Conservation (phyloP, 2,329 filamentous ascomycete genomes). For the Drechslera avenae region DNA sequence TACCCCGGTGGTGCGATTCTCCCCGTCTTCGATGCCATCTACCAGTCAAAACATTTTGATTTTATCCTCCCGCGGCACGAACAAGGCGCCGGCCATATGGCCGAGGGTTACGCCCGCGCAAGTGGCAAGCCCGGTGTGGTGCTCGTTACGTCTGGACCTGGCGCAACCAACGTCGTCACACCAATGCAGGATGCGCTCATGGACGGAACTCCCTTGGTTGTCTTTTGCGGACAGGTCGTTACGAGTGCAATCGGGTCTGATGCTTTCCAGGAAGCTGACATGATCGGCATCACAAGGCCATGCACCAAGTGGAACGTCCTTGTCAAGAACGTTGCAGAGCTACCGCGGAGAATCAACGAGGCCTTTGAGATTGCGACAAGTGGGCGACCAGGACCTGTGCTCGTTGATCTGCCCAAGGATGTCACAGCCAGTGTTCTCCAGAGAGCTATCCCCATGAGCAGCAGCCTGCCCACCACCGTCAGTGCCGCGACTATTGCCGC, state of each 20-base stretch:
- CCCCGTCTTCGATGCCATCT: conserved; percentile 97
- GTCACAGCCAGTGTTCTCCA: conserved; percentile 85
- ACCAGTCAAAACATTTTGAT: conserved; percentile 95
- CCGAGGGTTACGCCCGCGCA: conserved; percentile 92
- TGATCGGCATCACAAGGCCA: conserved; percentile 88
- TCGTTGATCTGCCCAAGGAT: conserved; percentile 96
- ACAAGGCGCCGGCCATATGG: conserved; percentile 98
- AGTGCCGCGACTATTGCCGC: conserved; percentile 86
- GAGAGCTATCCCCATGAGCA: conserved; percentile 80
- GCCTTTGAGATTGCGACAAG: conserved; percentile 97
- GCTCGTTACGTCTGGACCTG: conserved; percentile 93
- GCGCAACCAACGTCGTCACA: conserved; percentile 94
- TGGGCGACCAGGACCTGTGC: conserved; percentile 88
- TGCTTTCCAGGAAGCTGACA: conserved; percentile 95
- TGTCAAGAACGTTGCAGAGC: conserved; percentile 93
- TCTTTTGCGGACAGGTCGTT: conserved; percentile 91
- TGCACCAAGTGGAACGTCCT: conserved; percentile 99
- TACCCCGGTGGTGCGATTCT: conserved; percentile 97
- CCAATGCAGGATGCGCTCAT: conserved; percentile 96
- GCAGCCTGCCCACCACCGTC: conserved; percentile 75
- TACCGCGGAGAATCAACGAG: conserved; percentile 93
- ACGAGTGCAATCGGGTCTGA: conserved; percentile 92
- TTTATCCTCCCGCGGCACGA: conserved; percentile 96
- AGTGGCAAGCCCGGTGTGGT: conserved; percentile 95
- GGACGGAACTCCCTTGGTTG: conserved; percentile 93